phyloP scores from a whole-genome alignment of 2,329 filamentous ascomycete species.

The Zymoseptoria passerinii region DNA sequence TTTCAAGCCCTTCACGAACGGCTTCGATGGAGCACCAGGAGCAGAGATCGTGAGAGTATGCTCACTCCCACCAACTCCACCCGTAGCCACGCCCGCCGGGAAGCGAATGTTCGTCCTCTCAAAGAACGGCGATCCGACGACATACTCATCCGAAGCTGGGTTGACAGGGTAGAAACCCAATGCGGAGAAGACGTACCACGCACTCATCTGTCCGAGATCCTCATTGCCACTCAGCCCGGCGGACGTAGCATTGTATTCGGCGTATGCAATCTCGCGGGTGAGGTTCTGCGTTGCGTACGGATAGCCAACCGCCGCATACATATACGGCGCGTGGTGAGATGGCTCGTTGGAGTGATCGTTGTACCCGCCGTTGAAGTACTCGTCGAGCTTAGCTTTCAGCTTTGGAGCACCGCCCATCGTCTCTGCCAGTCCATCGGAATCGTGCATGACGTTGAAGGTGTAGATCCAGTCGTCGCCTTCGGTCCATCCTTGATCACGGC shows the following conservation, averaged over 20 bases:
- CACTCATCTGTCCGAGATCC: conserved; percentile 45
- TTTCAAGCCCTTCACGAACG: conserved; percentile 35
- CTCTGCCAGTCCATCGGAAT: conserved; percentile 34
- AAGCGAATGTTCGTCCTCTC: conserved; percentile 36
- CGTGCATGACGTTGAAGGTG: conserved; percentile 43
- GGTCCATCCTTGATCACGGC: conserved; percentile 40
- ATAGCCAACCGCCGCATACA: conserved; percentile 39
- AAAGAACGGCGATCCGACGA: conserved; percentile 41
- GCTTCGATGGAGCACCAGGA: conserved; percentile 33
- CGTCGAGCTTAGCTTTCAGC: conserved; percentile 38
- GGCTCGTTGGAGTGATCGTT: conserved; percentile 44
- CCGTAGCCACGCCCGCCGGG: conserved; percentile 28
- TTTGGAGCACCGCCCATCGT: conserved; percentile 34
- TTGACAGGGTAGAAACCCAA: conserved; percentile 43
- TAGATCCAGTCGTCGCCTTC: conserved; percentile 46
- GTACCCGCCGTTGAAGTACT: conserved; percentile 39
- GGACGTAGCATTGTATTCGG: conserved; percentile 41
- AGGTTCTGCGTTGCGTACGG: conserved; percentile 33
- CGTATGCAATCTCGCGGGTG: conserved; percentile 33
- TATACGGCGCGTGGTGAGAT: conserved; percentile 41
- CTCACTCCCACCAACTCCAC: conserved; percentile 21
- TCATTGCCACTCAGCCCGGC: conserved; percentile 42
- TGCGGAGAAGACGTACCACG: conserved; percentile 43
- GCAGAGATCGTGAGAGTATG: conserved; percentile 34
- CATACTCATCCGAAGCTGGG: conserved; percentile 39